Evolutionary conservation across 169 alveolate species (phyloP), one percentile per base, ranked within the genome.

Genomic region (Cryptosporidium sp.): DNA sequence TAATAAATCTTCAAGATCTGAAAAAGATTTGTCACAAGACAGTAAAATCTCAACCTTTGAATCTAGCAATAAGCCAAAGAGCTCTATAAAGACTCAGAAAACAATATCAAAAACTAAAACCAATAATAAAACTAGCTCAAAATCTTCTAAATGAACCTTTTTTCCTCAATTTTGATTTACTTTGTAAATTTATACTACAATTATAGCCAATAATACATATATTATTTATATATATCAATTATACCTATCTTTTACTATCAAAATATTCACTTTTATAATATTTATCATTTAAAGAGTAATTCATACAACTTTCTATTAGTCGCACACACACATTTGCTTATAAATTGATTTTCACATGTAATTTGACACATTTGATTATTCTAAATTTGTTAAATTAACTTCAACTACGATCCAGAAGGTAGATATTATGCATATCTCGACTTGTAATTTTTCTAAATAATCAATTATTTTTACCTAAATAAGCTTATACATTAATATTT

Each of bases 51-150:
- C 72, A 31, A 35, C 72, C 14, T 33, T 33, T 31, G 72, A 33
- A 65, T 37, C 21, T 10, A n/a, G 23, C 12, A 35, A 29, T 39
- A 65, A 65, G 23, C 26, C 10, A 7, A 65, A 65, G 51, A 65
- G 31, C 18, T 29, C 48, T 0, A 14, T 21, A 7, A 65, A 65
- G 23, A 65, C 72, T 65, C 72, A 65, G 48, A 65, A 65, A 29
- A 29, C 72, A n/a, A 65, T 65, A 65, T 33, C 53, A 5, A 65
- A 65, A 14, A 8, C 53, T 10, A 65, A 65, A 29, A 33, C 72
- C 2, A 26, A 12, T 56, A 65, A 35, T 52, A 65, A 65, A 14
- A 65, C 4, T 65, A 35, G 53, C 23, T 65, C 72, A 35, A 65
- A n/a, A 35, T 26, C 72, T 21, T 65, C 72, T 18, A 65, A 65